These are phyloP conservation scores for Melampsora americana DNA, from an alignment of 1,284 basidiomycete species.

Conservation along the genomic window DNA sequence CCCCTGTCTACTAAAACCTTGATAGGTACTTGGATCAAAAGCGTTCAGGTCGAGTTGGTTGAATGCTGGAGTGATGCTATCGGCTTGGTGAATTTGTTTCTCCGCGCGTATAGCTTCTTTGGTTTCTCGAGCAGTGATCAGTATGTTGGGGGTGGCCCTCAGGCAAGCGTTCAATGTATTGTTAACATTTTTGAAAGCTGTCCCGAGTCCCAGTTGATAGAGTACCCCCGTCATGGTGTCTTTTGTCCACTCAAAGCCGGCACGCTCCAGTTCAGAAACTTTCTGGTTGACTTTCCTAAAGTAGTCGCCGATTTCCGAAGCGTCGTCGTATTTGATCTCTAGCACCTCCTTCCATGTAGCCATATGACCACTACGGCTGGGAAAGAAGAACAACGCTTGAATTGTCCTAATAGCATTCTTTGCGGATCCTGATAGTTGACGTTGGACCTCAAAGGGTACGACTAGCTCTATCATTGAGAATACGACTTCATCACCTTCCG, in stretches of 20 bases:
- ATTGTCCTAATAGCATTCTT: background rate
- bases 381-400: background rate
- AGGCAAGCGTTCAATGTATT: background rate
- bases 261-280: too few species aligned
- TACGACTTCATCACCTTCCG: background rate
- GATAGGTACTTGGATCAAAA: too few species aligned
- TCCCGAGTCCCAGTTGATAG: background rate
- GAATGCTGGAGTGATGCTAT: too few species aligned
- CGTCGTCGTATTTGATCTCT: background rate
- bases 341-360: background rate
- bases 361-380: background rate
- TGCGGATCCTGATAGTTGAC: background rate
- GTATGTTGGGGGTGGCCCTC: background rate
- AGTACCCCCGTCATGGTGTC: background rate
- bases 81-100: too few species aligned
- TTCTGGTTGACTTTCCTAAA: background rate
- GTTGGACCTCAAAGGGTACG: background rate
- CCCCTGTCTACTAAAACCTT: too few species aligned
- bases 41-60: too few species aligned
- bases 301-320: background rate
- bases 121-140: too few species aligned
- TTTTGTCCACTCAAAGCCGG: background rate
- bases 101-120: too few species aligned
- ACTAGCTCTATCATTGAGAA: background rate
- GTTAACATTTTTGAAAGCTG: background rate